phyloP scores from a whole-genome alignment of 306 rosid genomes.

The Prunus kanzakura region DNA sequence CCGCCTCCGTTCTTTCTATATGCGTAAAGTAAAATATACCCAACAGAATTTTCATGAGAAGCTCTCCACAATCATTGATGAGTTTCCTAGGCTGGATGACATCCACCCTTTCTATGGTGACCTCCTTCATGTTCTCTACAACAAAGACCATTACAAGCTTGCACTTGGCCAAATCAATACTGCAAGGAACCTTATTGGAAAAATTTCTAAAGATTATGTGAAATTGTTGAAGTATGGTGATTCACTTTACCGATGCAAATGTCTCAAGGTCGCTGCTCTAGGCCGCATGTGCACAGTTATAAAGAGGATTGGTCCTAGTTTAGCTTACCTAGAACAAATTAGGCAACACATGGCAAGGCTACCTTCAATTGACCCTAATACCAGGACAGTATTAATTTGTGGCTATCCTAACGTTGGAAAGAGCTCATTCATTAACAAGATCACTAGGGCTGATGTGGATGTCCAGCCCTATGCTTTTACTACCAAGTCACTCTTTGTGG shows the following conservation, averaged over 20 bases:
- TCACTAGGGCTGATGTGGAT: constrained; percentile 88
- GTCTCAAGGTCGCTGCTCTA: constrained; percentile 83
- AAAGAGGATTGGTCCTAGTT: constrained; percentile 79
- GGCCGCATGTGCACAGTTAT: constrained; percentile 94
- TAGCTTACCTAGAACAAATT: constrained; percentile 87
- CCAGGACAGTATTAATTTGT: constrained; percentile 74
- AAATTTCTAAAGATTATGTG: constrained; percentile 79
- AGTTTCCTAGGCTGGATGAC: constrained; percentile 76
- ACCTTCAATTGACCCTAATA: constrained; percentile 80
- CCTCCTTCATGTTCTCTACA: constrained; percentile 81
- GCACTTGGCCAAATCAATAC: constrained; percentile 89
- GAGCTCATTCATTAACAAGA: constrained; percentile 86
- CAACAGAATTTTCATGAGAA: constrained; percentile 73
- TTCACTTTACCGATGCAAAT: constrained; percentile 71
- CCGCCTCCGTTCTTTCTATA: constrained; percentile 72
- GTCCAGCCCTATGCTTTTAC: constrained; percentile 95
- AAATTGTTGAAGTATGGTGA: constrained; percentile 81
- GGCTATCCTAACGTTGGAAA: constrained; percentile 94
- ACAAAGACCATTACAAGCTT: constrained; percentile 94
- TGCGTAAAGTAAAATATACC: constrained; percentile 87
- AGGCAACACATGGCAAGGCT: constrained; percentile 94
- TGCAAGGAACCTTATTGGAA: constrained; percentile 75
- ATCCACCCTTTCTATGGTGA: constrained; percentile 86
- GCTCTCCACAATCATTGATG: constrained; percentile 72
- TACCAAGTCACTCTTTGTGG: constrained; percentile 83